Evolutionary conservation across 148 eudicot species (phyloP).

Genomic region (Euryodendron excelsum): DNA sequence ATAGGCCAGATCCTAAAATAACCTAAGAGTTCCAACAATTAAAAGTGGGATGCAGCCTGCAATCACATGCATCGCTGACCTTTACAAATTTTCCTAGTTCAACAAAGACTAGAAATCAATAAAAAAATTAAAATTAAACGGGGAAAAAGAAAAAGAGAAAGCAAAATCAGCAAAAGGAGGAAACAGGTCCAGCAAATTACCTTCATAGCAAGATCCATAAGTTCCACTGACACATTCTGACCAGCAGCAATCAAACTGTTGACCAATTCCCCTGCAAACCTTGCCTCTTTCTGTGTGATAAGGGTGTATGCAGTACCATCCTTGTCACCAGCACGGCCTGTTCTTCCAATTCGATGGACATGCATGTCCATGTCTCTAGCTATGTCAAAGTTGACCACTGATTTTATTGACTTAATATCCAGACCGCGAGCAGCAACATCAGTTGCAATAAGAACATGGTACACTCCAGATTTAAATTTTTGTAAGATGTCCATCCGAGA

Average conservation of each 20-base stretch:
- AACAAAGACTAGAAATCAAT: too few relatives aligned
- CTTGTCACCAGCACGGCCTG: slow-evolving; percentile 99
- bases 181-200: slow-evolving; percentile 34
- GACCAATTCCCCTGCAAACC: slow-evolving; percentile 93
- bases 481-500: slow-evolving; percentile 91
- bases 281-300: slow-evolving; percentile 91
- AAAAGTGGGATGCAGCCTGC: background rate
- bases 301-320: slow-evolving; percentile 96
- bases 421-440: slow-evolving; percentile 99
- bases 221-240: slow-evolving; percentile 78
- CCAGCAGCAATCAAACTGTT: slow-evolving; percentile 97
- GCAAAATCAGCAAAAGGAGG: background rate
- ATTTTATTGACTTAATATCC: slow-evolving; percentile 93
- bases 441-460: slow-evolving; percentile 93
- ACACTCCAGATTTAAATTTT: slow-evolving; percentile 79
- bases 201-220: slow-evolving; percentile 99
- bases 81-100: background rate
- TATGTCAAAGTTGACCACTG: slow-evolving; percentile 94
- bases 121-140: background rate
- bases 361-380: slow-evolving; percentile 99
- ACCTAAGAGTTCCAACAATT: background rate
- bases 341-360: slow-evolving; percentile 98
- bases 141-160: background rate
- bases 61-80: slow-evolving; percentile 2
- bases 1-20: background rate